Conservation (phyloP, 2,329 filamentous ascomycete species). For the Juglanconis oblonga region DNA sequence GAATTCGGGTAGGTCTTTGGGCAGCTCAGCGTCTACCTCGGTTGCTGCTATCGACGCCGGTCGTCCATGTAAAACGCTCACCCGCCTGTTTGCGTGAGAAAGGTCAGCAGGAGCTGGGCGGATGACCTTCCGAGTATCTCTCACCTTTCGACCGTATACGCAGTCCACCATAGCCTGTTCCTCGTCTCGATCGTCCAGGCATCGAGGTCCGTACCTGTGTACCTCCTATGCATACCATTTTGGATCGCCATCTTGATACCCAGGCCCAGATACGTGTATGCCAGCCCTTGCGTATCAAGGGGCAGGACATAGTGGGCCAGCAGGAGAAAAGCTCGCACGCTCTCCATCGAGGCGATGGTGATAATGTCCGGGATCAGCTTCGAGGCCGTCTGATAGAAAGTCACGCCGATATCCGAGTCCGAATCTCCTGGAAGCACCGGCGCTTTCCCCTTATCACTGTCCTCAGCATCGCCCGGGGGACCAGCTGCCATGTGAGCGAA, state of each 20-base stretch:
- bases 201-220: constrained; percentile 44
- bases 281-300: constrained; percentile 53
- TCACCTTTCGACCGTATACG: constrained; percentile 54
- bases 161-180: constrained; percentile 57
- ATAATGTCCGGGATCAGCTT: constrained; percentile 56
- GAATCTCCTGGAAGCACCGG: background rate
- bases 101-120: background rate
- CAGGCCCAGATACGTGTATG: constrained; percentile 55
- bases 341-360: constrained; percentile 52
- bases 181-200: constrained; percentile 47
- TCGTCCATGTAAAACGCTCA: constrained; percentile 54
- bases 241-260: constrained; percentile 57
- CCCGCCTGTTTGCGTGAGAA: constrained; percentile 36
- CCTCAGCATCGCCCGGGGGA: constrained; percentile 30
- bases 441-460: constrained; percentile 47
- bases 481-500: constrained; percentile 44
- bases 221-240: constrained; percentile 57
- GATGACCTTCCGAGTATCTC: constrained; percentile 5
- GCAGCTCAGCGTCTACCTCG: constrained; percentile 53
- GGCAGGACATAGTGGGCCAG: constrained; percentile 55
- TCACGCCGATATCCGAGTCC: constrained; percentile 52
- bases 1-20: constrained; percentile 40
- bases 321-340: constrained; percentile 55
- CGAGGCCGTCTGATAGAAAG: constrained; percentile 55
- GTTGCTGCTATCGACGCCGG: constrained; percentile 50